Evolutionary conservation across 805 yeast genomes (phyloP).

Genomic region (Naumovozyma dairenensis): DNA sequence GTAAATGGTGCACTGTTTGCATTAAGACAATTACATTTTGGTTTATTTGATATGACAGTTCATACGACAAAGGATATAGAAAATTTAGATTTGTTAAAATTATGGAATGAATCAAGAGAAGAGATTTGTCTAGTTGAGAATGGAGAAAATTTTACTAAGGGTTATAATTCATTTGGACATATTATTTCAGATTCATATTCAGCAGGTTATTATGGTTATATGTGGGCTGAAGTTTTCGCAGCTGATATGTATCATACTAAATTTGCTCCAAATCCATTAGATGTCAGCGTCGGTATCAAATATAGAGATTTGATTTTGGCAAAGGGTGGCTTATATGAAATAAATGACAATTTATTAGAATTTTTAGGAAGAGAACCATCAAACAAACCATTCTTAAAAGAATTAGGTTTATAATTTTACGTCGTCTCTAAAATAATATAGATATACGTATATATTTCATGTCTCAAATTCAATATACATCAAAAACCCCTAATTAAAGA

Average conservation of each 20-base stretch:
- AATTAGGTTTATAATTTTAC: conserved; percentile 38
- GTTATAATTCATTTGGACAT: conserved; percentile 72
- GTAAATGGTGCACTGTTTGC: conserved; percentile 67
- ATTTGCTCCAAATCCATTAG: conserved; percentile 61
- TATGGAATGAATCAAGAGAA: conserved; percentile 61
- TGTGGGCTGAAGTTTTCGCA: conserved; percentile 81
- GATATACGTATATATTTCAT: conserved; percentile 3
- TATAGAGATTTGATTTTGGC: conserved; percentile 63
- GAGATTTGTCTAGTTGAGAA: conserved; percentile 49
- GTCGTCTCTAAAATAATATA: conserved; percentile 1
- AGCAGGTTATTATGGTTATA: conserved; percentile 77
- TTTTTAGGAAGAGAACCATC: conserved; percentile 70
- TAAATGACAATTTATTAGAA: conserved; percentile 51
- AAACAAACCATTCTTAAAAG: conserved; percentile 61
- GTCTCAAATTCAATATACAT: background rate
- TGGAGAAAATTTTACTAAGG: conserved; percentile 48
- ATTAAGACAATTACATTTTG: conserved; percentile 71
- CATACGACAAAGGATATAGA: conserved; percentile 46
- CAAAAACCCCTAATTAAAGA: background rate
- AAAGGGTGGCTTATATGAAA: conserved; percentile 68
- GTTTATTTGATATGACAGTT: conserved; percentile 62
- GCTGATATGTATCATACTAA: conserved; percentile 68
- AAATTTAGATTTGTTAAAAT: conserved; percentile 37
- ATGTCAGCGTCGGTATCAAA: conserved; percentile 46
- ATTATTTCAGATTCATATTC: conserved; percentile 75